Evolutionary conservation across 768 basidiomycete genomes (phyloP), one percentile per base, ranked within the genome.

Genomic region (Clitopilus hobsonii): DNA sequence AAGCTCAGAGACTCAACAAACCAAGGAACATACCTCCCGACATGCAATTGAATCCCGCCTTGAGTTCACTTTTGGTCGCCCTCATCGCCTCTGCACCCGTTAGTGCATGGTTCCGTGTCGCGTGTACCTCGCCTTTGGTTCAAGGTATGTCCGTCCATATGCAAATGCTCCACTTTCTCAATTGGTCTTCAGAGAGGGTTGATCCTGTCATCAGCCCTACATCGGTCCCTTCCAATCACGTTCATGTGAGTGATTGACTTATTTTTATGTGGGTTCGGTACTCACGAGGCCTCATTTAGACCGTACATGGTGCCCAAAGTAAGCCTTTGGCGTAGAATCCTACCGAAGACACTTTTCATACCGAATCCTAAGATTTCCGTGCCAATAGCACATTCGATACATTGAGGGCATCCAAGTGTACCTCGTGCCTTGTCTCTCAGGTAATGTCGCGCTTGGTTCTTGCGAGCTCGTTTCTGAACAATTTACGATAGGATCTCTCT

Each of bases 91-190:
- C 63, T 18, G 51, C 59, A 23, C 48, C 59, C 24, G 61, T 59
- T 13, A 55, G 67, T 52, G 72, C 71, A 6, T 77, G 73, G 75
- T 75, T 77, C 59, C 71, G 72, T 32, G 71, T 75, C 47, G 65
- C 72, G 6, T 76, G 75, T 52, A 72, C 73, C 10, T 61, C 56
- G 18, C 74, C 75, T 18, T 65, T 75, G 38, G 72, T 77, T 1
- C 65, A 69, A 67, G 73, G 74, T 73, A 10, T 28, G 55, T 48
- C n/a, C n/a, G n/a, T 38, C 23, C 27, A n/a, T 26, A 27, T 26
- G 11, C 20, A 23, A 20, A 49, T 23, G 26, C 16, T 28, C 45
- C 24, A 29, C 25, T 5, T 18, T 50, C 55, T 48, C 55, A 2
- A 38, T 16, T 26, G 30, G 51, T 50, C 36, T 38, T 16, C 47